Evolutionary conservation across 768 basidiomycete species (phyloP).

Genomic region (Zangia roseola): DNA sequence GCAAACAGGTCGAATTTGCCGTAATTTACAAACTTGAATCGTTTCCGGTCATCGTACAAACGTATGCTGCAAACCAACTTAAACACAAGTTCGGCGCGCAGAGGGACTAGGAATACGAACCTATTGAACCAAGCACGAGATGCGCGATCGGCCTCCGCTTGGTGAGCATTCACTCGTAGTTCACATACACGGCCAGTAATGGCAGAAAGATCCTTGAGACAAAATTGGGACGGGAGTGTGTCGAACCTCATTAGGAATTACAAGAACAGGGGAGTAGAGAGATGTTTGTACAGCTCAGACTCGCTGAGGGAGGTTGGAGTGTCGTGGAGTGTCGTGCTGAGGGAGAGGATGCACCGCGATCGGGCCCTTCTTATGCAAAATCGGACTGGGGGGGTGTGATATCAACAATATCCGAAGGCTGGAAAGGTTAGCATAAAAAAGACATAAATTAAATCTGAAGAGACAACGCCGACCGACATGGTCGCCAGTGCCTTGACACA

Average conservation of each 20-base stretch:
- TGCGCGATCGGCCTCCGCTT: slow-evolving; percentile 33
- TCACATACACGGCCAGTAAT: slow-evolving; percentile 38
- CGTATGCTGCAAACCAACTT: slow-evolving; percentile 20
- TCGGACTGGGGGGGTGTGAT: slow-evolving; percentile 13
- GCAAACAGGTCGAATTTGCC: slow-evolving; percentile 40
- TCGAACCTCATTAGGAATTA: slow-evolving; percentile 30
- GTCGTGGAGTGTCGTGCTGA: slow-evolving; percentile 7
- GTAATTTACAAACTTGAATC: slow-evolving; percentile 36
- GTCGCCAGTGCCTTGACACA: slow-evolving; percentile 31
- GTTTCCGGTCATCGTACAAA: slow-evolving; percentile 36
- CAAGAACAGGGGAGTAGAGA: slow-evolving; percentile 8
- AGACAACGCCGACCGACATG: slow-evolving; percentile 25
- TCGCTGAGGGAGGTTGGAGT: slow-evolving; percentile 22
- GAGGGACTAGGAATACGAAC: slow-evolving; percentile 11
- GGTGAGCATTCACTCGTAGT: slow-evolving; percentile 31
- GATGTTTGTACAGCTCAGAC: slow-evolving; percentile 25
- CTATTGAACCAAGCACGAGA: slow-evolving; percentile 36
- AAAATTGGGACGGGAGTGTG: slow-evolving; percentile 36
- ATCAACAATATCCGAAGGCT: slow-evolving; percentile 19
- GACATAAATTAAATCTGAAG: slow-evolving; percentile 25
- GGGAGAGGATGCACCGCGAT: slow-evolving; percentile 3
- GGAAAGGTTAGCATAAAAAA: slow-evolving; percentile 23
- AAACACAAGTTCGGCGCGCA: not conserved
- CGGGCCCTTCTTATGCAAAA: slow-evolving; percentile 32
- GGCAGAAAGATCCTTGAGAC: slow-evolving; percentile 34